These are phyloP conservation scores for Xylariaceae sp. DNA, from an alignment of 2,329 filamentous ascomycete genomes.

Conservation along the genomic window DNA sequence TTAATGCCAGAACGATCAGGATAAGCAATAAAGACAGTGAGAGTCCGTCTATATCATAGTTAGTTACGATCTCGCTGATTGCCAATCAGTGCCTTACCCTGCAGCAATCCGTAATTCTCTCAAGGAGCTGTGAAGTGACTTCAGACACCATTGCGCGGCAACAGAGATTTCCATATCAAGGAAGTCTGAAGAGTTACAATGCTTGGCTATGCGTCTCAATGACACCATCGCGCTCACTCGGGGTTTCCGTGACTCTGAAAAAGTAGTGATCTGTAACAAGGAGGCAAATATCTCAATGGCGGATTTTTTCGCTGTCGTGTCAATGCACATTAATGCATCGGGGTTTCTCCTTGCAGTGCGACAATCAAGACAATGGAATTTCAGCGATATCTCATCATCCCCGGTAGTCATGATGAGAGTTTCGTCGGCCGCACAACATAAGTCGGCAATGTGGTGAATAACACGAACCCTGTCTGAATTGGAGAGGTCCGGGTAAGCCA, in stretches of 20 bases:
- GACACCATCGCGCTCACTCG: slow-evolving; percentile 75
- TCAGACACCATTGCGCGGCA: slow-evolving; percentile 81
- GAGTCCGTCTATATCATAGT: slow-evolving; percentile 57
- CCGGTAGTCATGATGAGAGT: slow-evolving; percentile 45
- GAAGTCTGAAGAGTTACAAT: slow-evolving; percentile 65
- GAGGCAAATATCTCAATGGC: slow-evolving; percentile 54
- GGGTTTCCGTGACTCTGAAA: slow-evolving; percentile 62
- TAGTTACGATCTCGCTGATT: slow-evolving; percentile 25
- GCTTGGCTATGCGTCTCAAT: slow-evolving; percentile 72
- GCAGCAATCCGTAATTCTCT: slow-evolving; percentile 86
- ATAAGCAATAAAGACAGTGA: slow-evolving; percentile 69
- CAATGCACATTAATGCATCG: slow-evolving; percentile 27
- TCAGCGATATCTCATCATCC: slow-evolving; percentile 5
- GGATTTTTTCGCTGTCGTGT: slow-evolving; percentile 42
- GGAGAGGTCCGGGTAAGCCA: slow-evolving; percentile 52
- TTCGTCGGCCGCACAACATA: slow-evolving; percentile 62
- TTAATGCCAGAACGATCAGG: slow-evolving; percentile 44
- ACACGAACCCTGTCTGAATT: slow-evolving; percentile 59
- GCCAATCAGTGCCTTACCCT: slow-evolving; percentile 56
- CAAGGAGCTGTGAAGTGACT: slow-evolving; percentile 81
- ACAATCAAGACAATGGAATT: slow-evolving; percentile 37
- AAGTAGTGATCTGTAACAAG: slow-evolving; percentile 53
- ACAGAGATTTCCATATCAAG: slow-evolving; percentile 72
- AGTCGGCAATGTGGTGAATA: slow-evolving; percentile 61
- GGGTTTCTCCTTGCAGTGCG: slow-evolving; percentile 11